These are phyloP conservation scores for Trichoderma cornu-damae DNA, from an alignment of 2,329 filamentous ascomycete genomes.

Conservation along the genomic window DNA sequence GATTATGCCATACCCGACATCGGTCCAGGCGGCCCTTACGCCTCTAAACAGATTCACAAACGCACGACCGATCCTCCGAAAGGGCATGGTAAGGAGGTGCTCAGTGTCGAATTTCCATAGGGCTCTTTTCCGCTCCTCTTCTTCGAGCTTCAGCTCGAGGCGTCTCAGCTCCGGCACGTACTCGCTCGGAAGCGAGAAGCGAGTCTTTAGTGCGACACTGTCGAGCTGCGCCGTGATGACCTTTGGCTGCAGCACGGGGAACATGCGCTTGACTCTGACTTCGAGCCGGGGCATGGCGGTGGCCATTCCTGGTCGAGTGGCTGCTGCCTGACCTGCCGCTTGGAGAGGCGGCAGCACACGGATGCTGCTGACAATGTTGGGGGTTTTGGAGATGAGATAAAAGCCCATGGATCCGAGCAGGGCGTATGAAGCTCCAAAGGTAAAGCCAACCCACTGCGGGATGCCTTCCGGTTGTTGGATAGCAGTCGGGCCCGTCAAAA, in stretches of 20 bases:
- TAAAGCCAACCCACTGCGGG: constrained; percentile 51
- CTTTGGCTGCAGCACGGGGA: constrained; percentile 45
- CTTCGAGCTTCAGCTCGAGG: constrained; percentile 30
- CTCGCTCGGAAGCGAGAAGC: constrained; percentile 37
- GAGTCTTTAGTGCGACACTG: constrained; percentile 33
- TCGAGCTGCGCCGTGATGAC: constrained; percentile 36
- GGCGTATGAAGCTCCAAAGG: constrained; percentile 54
- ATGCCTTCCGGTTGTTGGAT: constrained; percentile 44
- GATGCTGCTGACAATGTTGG: constrained; percentile 53
- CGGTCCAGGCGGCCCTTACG: constrained; percentile 48
- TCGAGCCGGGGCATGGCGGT: constrained; percentile 43
- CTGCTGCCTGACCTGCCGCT: constrained; percentile 22
- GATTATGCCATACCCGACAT: constrained; percentile 53
- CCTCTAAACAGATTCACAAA: constrained; percentile 40
- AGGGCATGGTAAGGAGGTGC: constrained; percentile 54
- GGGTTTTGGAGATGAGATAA: constrained; percentile 54
- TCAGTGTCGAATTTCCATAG: constrained; percentile 48
- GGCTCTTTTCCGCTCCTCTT: constrained; percentile 36
- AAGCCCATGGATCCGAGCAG: constrained; percentile 56
- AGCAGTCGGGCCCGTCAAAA: constrained; percentile 31
- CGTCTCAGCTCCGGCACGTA: constrained; percentile 35
- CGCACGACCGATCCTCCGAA: constrained; percentile 45
- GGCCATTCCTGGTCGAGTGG: constrained; percentile 17
- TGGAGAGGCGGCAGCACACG: constrained; percentile 48
- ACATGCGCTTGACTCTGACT: constrained; percentile 45